Conservation (phyloP, 495 filamentous ascomycete species). For the Penicillium cosmopolitanum region DNA sequence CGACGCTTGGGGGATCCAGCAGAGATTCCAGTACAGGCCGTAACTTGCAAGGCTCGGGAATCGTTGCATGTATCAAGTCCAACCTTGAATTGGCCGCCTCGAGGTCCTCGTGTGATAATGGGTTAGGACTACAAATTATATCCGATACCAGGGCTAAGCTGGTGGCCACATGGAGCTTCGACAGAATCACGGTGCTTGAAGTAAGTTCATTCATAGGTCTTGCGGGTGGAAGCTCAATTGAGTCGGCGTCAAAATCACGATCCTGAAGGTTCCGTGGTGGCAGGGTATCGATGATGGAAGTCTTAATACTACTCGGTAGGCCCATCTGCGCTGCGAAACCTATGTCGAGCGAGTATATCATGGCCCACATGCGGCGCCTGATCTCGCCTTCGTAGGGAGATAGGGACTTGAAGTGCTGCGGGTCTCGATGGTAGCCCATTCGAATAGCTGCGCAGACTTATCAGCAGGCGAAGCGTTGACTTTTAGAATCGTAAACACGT, state of each 20-base stretch:
- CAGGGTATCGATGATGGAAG: conserved; percentile 39
- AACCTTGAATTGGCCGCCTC: too few species aligned
- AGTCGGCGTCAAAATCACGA: conserved; percentile 33
- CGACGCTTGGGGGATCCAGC: too few species aligned
- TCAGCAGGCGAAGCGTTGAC: too few species aligned
- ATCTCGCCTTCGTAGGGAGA: conserved; percentile 59
- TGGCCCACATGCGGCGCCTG: conserved; percentile 56
- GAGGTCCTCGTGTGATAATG: too few species aligned
- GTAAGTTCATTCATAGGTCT: conserved; percentile 14
- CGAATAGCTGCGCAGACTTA: conserved; percentile 40
- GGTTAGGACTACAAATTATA: too few species aligned
- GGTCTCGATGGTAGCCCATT: conserved; percentile 53
- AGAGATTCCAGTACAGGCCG: too few species aligned
- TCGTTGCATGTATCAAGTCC: too few species aligned
- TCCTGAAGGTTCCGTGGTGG: conserved; percentile 39
- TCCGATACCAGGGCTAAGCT: too few species aligned
- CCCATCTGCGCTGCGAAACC: conserved; percentile 45
- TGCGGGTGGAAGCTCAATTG: conserved; percentile 26
- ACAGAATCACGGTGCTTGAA: too few species aligned
- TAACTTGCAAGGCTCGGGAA: too few species aligned
- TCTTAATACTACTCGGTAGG: conserved; percentile 37
- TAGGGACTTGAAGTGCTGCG: conserved; percentile 46
- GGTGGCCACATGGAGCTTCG: too few species aligned
- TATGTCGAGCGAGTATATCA: conserved; percentile 51
- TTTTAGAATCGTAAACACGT: too few species aligned